Conservation (phyloP, 75 land plant species). For the Cunninghamia lanceolata region DNA sequence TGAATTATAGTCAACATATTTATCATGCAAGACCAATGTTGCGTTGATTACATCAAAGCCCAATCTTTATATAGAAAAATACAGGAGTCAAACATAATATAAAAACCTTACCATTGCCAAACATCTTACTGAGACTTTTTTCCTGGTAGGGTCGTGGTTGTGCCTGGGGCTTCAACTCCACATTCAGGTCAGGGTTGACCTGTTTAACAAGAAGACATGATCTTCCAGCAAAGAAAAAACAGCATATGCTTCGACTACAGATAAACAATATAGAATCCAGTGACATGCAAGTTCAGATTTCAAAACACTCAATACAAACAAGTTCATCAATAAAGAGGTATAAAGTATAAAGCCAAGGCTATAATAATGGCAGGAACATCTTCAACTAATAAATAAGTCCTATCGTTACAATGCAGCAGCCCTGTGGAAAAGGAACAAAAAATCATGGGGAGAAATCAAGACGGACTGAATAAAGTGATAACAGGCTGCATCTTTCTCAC, state of each 20-base stretch:
- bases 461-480: not conserved
- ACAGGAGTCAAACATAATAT: not conserved
- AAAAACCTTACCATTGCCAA: conserved; percentile 88
- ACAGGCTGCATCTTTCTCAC: not conserved
- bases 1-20: not conserved
- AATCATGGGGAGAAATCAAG: not conserved
- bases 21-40: not conserved
- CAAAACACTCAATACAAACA: not conserved
- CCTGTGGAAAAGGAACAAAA: not conserved
- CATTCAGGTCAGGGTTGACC: conserved; percentile 94
- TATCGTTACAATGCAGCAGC: not conserved
- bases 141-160: conserved; percentile 98
- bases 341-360: not conserved
- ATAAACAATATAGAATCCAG: not conserved
- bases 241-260: not conserved
- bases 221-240: not conserved
- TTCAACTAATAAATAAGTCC: not conserved
- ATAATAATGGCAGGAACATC: not conserved
- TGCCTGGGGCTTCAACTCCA: conserved; percentile 97
- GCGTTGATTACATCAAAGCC: not conserved
- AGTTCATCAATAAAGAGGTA: not conserved
- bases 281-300: not conserved
- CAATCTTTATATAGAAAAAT: not conserved
- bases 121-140: conserved; percentile 98
- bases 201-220: conserved; percentile 19